A percentile compares a stretch with the other conserved stretches of the same genome.
Evolutionary conservation across 1,284 basidiomycete genomes (phyloP).

Genomic region (Trametes hirsuta): DNA sequence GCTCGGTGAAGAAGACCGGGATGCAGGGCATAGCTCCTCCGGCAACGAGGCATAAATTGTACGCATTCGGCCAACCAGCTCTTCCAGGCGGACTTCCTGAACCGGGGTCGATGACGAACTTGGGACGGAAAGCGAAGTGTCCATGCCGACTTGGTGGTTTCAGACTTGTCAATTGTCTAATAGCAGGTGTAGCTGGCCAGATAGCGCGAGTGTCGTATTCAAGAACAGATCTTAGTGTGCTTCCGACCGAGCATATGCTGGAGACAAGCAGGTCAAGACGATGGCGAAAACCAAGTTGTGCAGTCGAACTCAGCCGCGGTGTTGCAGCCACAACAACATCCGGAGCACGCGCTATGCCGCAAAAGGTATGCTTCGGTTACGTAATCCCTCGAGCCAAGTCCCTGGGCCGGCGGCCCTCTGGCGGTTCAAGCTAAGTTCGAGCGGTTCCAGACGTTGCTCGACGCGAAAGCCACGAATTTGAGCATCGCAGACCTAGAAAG

Average conservation of each 20-base stretch:
- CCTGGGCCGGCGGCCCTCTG: not conserved
- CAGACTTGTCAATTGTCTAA: not conserved
- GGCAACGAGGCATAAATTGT: conserved; percentile 20
- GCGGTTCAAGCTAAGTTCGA: not conserved
- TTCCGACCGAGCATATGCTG: not conserved
- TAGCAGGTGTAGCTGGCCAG: not conserved
- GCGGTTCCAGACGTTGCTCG: no score
- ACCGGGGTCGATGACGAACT: not conserved
- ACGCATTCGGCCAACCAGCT: conserved; percentile 18
- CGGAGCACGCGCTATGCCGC: not conserved
- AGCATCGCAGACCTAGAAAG: no score
- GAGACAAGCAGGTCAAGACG: not conserved
- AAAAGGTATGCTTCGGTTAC: conserved; percentile 2
- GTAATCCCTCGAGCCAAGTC: not conserved
- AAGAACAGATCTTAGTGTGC: not conserved
- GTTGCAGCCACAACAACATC: conserved; percentile 3
- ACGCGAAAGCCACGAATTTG: no score
- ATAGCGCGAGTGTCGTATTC: not conserved
- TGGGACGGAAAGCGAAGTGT: conserved; percentile 5
- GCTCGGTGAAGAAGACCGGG: conserved; percentile 25
- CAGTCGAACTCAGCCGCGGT: not conserved
- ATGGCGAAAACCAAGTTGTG: not conserved
- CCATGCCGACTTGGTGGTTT: conserved; percentile 1
- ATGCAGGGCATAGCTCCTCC: conserved; percentile 24
- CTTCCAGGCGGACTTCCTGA: conserved; percentile 15